Percentiles rank a stretch among this genome's conserved stretches.
These are phyloP conservation scores for Fallopia convolvulus DNA, from an alignment of 148 eudicot species.

Conservation along the genomic window DNA sequence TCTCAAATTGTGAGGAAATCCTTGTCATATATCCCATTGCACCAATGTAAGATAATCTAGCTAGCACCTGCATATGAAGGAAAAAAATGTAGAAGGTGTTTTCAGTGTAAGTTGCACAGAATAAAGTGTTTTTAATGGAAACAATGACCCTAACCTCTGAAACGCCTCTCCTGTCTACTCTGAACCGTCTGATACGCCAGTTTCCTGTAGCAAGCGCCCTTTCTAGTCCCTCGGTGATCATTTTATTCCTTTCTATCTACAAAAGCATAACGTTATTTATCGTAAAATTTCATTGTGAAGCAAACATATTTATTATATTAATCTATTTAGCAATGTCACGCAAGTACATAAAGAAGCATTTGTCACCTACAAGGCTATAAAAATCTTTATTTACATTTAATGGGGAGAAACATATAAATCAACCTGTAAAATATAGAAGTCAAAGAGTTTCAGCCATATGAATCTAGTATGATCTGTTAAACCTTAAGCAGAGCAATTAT, in stretches of 20 bases:
- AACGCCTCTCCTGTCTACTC: constrained; percentile 78
- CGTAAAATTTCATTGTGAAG: too few relatives aligned
- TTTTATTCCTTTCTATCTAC: constrained; percentile 17
- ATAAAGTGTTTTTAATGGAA: not conserved
- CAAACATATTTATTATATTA: too few relatives aligned
- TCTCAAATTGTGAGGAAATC: constrained; percentile 85
- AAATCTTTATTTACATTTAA: too few relatives aligned
- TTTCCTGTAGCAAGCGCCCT: constrained; percentile 92
- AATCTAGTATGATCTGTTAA: too few relatives aligned
- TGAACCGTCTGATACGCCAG: constrained; percentile 64
- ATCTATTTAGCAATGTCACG: too few relatives aligned
- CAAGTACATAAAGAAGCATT: too few relatives aligned
- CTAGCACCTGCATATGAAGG: constrained; percentile 44
- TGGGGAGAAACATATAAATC: too few relatives aligned
- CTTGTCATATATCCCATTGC: constrained; percentile 77
- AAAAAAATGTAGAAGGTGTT: not conserved
- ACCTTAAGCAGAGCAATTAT: too few relatives aligned
- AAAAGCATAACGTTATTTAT: too few relatives aligned
- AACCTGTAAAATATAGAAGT: too few relatives aligned
- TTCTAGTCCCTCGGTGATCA: constrained; percentile 49
- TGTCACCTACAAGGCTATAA: too few relatives aligned
- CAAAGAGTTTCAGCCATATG: too few relatives aligned
- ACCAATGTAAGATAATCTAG: constrained; percentile 78
- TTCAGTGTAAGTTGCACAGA: constrained; percentile 10
- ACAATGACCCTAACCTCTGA: constrained; percentile 51